These are phyloP conservation scores for Gracilaria caudata DNA, from an alignment of 23 red algal genomes.

Conservation along the genomic window DNA sequence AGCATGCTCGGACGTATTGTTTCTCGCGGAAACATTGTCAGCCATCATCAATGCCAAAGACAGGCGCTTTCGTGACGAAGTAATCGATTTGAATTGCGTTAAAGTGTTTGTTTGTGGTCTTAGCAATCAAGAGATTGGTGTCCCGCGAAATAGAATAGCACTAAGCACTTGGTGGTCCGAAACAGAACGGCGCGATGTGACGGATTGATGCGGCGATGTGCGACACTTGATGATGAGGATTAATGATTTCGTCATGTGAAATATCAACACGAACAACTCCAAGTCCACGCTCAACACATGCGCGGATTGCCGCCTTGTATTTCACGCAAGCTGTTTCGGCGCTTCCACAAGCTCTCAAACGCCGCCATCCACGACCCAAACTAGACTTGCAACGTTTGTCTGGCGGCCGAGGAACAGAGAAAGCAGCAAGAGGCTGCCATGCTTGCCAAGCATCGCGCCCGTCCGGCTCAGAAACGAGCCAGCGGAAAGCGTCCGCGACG, in stretches of 20 bases:
- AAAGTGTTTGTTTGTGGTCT: too few species aligned
- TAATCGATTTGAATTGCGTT: too few species aligned
- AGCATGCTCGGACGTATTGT: too few species aligned
- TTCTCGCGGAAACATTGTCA: too few species aligned
- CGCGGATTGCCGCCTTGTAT: not conserved
- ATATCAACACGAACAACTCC: not conserved
- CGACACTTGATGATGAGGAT: too few species aligned
- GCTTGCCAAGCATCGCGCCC: not conserved
- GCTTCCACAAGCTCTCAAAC: not conserved
- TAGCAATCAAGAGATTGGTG: too few species aligned
- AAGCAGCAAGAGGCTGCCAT: not conserved
- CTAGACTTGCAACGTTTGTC: not conserved
- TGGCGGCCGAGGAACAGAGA: not conserved
- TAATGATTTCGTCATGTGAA: not conserved
- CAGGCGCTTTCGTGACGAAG: too few species aligned
- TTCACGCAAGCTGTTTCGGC: not conserved
- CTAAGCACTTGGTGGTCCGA: too few species aligned
- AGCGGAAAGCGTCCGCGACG: not conserved
- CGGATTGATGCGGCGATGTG: too few species aligned
- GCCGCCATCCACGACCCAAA: not conserved
- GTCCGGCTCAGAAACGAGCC: not conserved
- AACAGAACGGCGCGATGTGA: too few species aligned
- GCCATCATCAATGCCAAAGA: too few species aligned
- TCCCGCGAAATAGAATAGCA: too few species aligned
- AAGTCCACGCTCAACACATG: not conserved